Evolutionary conservation across 768 basidiomycete species (phyloP).

Genomic region (Cystofilobasidium macerans): DNA sequence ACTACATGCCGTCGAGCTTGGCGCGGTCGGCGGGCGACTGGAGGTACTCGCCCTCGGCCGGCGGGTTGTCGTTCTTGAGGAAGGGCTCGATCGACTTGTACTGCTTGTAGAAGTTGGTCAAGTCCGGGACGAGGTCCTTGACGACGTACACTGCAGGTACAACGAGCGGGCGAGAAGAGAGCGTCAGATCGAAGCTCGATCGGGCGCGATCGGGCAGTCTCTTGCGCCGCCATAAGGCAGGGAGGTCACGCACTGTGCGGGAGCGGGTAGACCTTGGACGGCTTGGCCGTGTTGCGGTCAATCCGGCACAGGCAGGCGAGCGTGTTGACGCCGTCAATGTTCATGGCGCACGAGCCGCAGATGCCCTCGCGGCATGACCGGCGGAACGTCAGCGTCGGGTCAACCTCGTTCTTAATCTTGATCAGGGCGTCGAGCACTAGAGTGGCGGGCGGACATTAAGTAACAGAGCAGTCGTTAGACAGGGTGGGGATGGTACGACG

Average conservation of each 20-base stretch:
- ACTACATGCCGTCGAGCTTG: slow-evolving; percentile 95
- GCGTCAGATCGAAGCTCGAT: neutral
- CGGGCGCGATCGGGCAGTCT: neutral
- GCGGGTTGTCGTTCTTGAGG: slow-evolving; percentile 84
- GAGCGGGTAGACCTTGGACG: slow-evolving; percentile 87
- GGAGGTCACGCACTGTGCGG: slow-evolving; percentile 68
- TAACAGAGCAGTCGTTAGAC: too few species aligned
- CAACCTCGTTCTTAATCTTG: slow-evolving; percentile 98
- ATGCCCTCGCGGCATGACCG: slow-evolving; percentile 54
- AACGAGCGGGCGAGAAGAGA: neutral
- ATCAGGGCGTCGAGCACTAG: slow-evolving; percentile 65
- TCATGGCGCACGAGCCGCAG: slow-evolving; percentile 98
- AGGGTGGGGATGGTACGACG: too few species aligned
- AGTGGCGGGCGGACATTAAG: neutral
- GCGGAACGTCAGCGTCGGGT: slow-evolving; percentile 93
- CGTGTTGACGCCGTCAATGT: slow-evolving; percentile 91
- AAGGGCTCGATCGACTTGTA: slow-evolving; percentile 99
- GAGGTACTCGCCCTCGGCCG: slow-evolving; percentile 66
- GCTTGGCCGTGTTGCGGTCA: slow-evolving; percentile 59
- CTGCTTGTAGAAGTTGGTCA: slow-evolving; percentile 84
- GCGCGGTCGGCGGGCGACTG: slow-evolving; percentile 83
- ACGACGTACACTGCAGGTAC: slow-evolving; percentile 76
- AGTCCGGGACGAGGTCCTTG: slow-evolving; percentile 81
- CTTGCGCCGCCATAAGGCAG: neutral
- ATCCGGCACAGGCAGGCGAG: slow-evolving; percentile 94